phyloP scores from a whole-genome alignment of 768 basidiomycete genomes.

The Amylocystis lapponica region DNA sequence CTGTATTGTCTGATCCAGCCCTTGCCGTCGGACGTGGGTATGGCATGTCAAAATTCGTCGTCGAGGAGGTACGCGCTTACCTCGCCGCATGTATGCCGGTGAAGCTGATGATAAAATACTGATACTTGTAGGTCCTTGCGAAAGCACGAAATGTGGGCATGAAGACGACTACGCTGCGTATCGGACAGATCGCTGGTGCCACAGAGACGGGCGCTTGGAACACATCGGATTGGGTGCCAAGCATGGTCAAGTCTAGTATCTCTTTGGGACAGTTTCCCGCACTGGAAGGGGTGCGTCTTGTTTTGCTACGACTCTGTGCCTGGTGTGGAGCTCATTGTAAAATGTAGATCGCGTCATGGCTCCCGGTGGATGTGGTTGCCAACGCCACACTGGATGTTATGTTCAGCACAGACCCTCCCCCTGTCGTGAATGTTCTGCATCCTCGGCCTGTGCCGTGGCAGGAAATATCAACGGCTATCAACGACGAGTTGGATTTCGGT shows the following conservation, averaged over 20 bases:
- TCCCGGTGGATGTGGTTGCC: constrained; percentile 12
- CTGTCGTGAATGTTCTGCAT: constrained; percentile 15
- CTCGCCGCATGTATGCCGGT: background rate
- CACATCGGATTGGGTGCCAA: constrained; percentile 28
- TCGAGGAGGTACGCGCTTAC: constrained; percentile 35
- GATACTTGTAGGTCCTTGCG: constrained; percentile 10
- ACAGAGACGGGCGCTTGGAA: constrained; percentile 24
- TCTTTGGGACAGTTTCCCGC: constrained; percentile 6
- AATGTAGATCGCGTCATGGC: constrained; percentile 13
- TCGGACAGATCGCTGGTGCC: constrained; percentile 28
- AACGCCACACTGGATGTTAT: constrained; percentile 8
- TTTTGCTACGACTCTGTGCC: background rate
- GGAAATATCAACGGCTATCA: background rate
- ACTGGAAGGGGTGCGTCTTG: constrained; percentile 5
- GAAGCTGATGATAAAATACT: background rate
- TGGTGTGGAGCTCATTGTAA: background rate
- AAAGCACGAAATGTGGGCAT: constrained; percentile 24
- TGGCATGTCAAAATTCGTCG: constrained; percentile 40
- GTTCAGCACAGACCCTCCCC: constrained; percentile 1
- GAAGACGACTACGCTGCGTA: constrained; percentile 26
- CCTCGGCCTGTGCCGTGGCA: constrained; percentile 10
- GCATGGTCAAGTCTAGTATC: constrained; percentile 24
- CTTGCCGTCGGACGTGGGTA: constrained; percentile 32
- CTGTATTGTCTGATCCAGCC: constrained; percentile 16
- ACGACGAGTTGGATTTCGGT: background rate